Evolutionary conservation across 1,139 yeast species (phyloP).

Genomic region (Blastobotrys aristatus): DNA sequence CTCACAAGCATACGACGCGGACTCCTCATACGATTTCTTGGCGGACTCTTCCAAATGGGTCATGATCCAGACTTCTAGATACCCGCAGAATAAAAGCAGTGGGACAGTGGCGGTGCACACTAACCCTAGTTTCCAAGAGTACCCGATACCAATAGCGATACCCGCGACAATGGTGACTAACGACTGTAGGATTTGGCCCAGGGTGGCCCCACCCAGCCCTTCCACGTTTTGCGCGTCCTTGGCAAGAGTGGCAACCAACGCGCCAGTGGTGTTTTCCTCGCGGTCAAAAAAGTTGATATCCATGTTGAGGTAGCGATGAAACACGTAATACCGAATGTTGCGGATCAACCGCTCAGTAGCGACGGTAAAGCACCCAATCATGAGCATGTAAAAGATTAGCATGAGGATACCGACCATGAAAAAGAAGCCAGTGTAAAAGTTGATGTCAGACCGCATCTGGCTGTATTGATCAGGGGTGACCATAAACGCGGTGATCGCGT

Average conservation of each 20-base stretch:
- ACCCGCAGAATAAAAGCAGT: conserved; percentile 62
- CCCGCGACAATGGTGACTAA: conserved; percentile 68
- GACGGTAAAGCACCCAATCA: conserved; percentile 31
- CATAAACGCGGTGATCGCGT: conserved; percentile 36
- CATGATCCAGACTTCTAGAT: conserved; percentile 76
- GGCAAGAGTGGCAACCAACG: conserved; percentile 72
- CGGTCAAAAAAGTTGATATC: conserved; percentile 82
- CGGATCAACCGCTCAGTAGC: conserved; percentile 33
- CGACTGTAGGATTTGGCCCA: conserved; percentile 70
- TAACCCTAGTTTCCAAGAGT: conserved; percentile 60
- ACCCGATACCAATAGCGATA: conserved; percentile 65
- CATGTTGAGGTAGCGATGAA: conserved; percentile 48
- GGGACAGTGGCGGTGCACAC: conserved; percentile 60
- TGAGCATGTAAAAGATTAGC: conserved; percentile 29
- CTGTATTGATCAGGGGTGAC: conserved; percentile 29
- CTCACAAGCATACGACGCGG: conserved; percentile 37
- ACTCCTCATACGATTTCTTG: conserved; percentile 36
- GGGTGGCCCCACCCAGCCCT: conserved; percentile 80
- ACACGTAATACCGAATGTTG: conserved; percentile 30
- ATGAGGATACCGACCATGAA: conserved; percentile 40
- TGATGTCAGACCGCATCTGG: conserved; percentile 35
- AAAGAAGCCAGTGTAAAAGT: conserved; percentile 36
- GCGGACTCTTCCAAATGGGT: conserved; percentile 56
- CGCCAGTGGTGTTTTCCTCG: conserved; percentile 58
- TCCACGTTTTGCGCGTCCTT: conserved; percentile 83